Conservation (phyloP, 306 rosid genomes). For the Fragaria ananassa region DNA sequence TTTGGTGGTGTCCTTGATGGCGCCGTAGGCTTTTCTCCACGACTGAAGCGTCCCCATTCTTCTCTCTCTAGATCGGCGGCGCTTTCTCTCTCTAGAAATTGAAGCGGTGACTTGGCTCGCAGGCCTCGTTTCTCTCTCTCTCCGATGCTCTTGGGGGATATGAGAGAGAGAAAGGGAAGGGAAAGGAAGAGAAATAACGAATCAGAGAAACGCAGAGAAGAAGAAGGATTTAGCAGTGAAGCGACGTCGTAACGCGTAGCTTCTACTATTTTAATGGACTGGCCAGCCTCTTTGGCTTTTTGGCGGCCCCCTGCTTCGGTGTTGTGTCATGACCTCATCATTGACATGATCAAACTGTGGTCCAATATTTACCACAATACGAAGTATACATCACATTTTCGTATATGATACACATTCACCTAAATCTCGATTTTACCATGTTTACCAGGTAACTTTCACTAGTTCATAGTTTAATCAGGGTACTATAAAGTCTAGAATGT, state of each 20-base stretch:
- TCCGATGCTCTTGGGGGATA: slow-evolving; percentile 16
- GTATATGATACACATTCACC: not conserved
- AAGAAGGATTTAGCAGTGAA: not conserved
- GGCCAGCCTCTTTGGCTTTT: not conserved
- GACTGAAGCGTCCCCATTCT: slow-evolving; percentile 92
- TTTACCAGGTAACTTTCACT: too few species aligned
- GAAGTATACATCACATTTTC: not conserved
- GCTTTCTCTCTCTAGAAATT: slow-evolving; percentile 19
- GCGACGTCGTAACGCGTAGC: not conserved
- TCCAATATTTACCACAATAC: not conserved
- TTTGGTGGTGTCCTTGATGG: slow-evolving; percentile 90
- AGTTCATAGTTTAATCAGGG: too few species aligned
- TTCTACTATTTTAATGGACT: not conserved
- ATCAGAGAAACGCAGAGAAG: not conserved
- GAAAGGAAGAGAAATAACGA: not conserved
- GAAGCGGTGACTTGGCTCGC: slow-evolving; percentile 31
- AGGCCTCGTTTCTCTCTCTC: slow-evolving; percentile 39
- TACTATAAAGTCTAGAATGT: too few species aligned
- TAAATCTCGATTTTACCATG: too few species aligned
- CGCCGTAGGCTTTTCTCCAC: slow-evolving; percentile 98
- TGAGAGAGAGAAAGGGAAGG: slow-evolving; percentile 36
- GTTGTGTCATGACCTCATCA: not conserved
- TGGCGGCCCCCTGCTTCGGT: slow-evolving; percentile 5
- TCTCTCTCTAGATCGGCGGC: slow-evolving; percentile 26
- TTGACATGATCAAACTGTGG: not conserved